A percentile compares a stretch with the other conserved stretches of the same genome.
Evolutionary conservation across 495 filamentous ascomycete genomes (phyloP).

Genomic region (Trichocladium antarcticum): DNA sequence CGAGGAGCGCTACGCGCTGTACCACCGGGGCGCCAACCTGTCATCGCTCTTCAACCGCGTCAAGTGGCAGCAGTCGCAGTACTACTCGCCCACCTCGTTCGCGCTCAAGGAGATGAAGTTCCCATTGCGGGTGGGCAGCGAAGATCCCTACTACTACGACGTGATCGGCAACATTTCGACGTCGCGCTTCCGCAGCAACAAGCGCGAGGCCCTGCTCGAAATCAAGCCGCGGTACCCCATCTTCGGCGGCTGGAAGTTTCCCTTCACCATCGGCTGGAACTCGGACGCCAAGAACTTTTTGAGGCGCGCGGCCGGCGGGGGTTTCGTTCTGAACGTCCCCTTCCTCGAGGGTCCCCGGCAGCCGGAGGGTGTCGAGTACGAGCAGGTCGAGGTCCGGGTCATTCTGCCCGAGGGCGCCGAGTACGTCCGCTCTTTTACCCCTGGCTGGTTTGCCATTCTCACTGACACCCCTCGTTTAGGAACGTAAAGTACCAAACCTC

Average conservation of each 20-base stretch:
- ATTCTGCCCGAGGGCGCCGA: constrained; percentile 84
- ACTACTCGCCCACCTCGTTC: constrained; percentile 61
- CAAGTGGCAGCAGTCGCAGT: constrained; percentile 62
- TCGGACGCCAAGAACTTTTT: constrained; percentile 67
- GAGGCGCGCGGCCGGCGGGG: constrained; percentile 48
- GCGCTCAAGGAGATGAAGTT: constrained; percentile 75
- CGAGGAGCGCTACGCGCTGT: constrained; percentile 85
- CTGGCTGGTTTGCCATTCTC: background rate
- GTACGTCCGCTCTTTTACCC: constrained; percentile 43
- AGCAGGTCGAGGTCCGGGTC: constrained; percentile 65
- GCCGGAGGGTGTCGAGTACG: constrained; percentile 74
- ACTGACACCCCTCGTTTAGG: constrained; percentile 26
- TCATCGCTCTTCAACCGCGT: constrained; percentile 78
- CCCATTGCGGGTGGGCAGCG: constrained; percentile 63
- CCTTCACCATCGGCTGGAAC: constrained; percentile 92
- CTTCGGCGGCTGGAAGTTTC: constrained; percentile 96
- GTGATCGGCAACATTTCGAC: constrained; percentile 97
- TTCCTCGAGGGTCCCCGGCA: constrained; percentile 87
- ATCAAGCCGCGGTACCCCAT: constrained; percentile 85
- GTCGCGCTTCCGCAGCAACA: constrained; percentile 69
- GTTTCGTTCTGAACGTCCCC: constrained; percentile 85
- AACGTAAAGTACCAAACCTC: constrained; percentile 58
- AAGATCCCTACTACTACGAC: constrained; percentile 87
- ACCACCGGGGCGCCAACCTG: constrained; percentile 75
- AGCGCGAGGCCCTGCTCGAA: constrained; percentile 71